These are phyloP conservation scores for Umbelopsis vinacea DNA, from an alignment of 192 early-diverging fungal species.

Conservation along the genomic window DNA sequence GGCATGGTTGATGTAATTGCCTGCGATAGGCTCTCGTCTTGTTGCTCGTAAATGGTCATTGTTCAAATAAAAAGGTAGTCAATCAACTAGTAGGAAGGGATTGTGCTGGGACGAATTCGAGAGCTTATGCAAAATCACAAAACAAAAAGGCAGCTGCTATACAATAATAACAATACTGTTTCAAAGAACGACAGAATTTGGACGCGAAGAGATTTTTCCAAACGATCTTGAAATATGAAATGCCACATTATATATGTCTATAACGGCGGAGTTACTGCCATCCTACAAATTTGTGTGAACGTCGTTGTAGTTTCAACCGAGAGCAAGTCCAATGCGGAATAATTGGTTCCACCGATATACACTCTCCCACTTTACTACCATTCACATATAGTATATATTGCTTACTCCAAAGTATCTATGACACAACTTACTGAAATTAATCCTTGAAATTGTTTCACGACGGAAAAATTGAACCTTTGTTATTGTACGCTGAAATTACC, in stretches of 20 bases:
- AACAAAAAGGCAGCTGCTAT: background rate
- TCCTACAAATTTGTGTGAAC: conserved; percentile 17
- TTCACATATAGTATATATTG: conserved; percentile 4
- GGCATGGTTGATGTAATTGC: conserved; percentile 18
- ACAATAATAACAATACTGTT: background rate
- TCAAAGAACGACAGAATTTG: conserved; percentile 2
- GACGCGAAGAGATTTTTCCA: conserved; percentile 11
- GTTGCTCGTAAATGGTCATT: conserved; percentile 20
- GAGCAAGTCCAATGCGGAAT: conserved; percentile 19
- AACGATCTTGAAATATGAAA: conserved; percentile 2
- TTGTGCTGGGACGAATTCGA: too few species aligned
- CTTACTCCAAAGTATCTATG: background rate
- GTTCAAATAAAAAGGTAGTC: background rate
- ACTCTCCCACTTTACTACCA: conserved; percentile 20
- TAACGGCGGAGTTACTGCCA: conserved; percentile 12
- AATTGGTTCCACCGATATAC: conserved; percentile 25
- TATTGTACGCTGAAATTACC: conserved; percentile 19
- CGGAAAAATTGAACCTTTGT: conserved; percentile 19
- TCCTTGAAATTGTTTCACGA: conserved; percentile 20
- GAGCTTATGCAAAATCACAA: too few species aligned
- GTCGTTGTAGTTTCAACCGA: conserved; percentile 23
- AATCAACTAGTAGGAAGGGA: background rate
- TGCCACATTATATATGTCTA: conserved; percentile 15
- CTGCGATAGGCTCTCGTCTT: conserved; percentile 15
- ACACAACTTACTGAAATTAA: conserved; percentile 14